A percentile compares a stretch with the other conserved stretches of the same genome.
These are phyloP conservation scores for Psidium friedrichsthalianum DNA, from an alignment of 345 rosid genomes.

Conservation along the genomic window DNA sequence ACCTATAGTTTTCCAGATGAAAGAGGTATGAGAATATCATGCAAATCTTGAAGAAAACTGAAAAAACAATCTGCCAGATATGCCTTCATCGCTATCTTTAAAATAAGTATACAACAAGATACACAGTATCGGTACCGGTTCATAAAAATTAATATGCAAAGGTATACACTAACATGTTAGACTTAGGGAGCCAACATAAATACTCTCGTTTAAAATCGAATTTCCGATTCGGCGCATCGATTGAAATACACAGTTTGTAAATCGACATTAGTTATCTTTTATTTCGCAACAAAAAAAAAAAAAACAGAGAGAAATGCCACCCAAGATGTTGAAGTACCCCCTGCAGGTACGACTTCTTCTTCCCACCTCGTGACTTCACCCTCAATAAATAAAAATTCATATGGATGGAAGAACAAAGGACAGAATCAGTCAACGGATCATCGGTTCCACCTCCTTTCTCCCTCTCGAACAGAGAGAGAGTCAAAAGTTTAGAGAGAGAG, in stretches of 20 bases:
- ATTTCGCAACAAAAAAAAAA: background rate
- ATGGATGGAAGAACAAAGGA: background rate
- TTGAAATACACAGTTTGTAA: background rate
- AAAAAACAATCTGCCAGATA: background rate
- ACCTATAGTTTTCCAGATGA: background rate
- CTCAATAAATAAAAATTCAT: background rate
- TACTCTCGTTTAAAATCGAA: background rate
- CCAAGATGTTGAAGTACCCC: background rate
- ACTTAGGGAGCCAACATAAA: background rate
- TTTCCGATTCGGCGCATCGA: background rate
- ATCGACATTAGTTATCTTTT: background rate
- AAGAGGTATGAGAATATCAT: background rate
- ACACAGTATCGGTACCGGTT: background rate
- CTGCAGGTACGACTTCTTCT: background rate
- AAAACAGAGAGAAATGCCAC: background rate
- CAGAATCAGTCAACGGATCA: background rate
- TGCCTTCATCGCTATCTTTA: background rate
- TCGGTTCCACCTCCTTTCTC: background rate
- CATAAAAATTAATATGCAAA: background rate
- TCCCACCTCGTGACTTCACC: background rate
- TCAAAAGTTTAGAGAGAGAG: background rate
- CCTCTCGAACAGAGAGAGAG: background rate
- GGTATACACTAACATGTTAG: background rate
- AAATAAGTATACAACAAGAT: background rate
- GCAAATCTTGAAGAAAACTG: background rate